Percentiles rank a stretch among this genome's conserved stretches.
Evolutionary conservation across 1,284 basidiomycete species (phyloP).

Genomic region (Omphalotus olearius): DNA sequence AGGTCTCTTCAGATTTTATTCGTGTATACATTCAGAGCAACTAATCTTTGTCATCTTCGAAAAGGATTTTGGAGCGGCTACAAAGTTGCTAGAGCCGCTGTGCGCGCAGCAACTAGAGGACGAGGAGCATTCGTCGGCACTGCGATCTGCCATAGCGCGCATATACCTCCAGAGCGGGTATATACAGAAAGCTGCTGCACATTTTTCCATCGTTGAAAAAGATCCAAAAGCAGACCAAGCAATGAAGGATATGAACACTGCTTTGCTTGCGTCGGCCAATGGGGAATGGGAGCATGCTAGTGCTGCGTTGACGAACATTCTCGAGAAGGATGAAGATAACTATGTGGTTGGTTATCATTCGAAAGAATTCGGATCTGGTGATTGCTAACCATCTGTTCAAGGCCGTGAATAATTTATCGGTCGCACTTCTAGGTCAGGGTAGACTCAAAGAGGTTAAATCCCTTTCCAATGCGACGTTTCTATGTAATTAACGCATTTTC

Average conservation of each 20-base stretch:
- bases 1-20: slow-evolving; percentile 33
- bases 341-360: slow-evolving; percentile 43
- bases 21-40: neutral
- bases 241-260: slow-evolving; percentile 56
- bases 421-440: slow-evolving; percentile 65
- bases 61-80: slow-evolving; percentile 68
- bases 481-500: neutral
- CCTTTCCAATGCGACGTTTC: too few relatives aligned
- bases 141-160: slow-evolving; percentile 66
- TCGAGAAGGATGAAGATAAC: slow-evolving; percentile 51
- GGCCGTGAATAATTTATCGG: slow-evolving; percentile 78
- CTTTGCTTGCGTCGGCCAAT: slow-evolving; percentile 56
- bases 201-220: slow-evolving; percentile 47
- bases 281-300: slow-evolving; percentile 64
- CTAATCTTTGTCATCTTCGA: neutral
- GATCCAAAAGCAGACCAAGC: slow-evolving; percentile 39
- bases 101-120: slow-evolving; percentile 36
- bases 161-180: slow-evolving; percentile 72
- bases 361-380: neutral
- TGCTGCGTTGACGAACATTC: slow-evolving; percentile 36
- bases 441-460: slow-evolving; percentile 59
- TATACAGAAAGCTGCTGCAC: slow-evolving; percentile 47
- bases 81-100: slow-evolving; percentile 58
- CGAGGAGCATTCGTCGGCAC: slow-evolving; percentile 38
- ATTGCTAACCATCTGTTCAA: slow-evolving; percentile 22